Evolutionary conservation across 2,329 filamentous ascomycete species (phyloP).

Genomic region (Blumeria hordei): DNA sequence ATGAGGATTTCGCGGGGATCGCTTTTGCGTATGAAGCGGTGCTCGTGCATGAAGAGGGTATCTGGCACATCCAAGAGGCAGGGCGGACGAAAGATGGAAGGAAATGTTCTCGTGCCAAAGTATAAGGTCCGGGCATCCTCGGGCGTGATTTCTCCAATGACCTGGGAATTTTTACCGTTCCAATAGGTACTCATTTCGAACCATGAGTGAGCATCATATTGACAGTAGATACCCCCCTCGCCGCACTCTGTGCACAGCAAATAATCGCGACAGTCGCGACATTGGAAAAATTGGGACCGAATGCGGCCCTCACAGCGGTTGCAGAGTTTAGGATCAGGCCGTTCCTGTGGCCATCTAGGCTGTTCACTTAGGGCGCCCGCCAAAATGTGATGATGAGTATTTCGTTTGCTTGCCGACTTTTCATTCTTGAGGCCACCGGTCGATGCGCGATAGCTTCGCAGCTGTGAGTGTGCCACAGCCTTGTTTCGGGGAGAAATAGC

Average conservation of each 20-base stretch:
- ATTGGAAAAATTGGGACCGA: neutral
- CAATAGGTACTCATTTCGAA: neutral
- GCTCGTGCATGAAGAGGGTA: constrained; percentile 1
- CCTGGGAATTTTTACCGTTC: neutral
- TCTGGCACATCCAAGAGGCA: neutral
- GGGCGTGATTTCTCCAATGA: neutral
- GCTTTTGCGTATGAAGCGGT: constrained; percentile 12
- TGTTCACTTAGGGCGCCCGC: neutral
- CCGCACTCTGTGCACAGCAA: neutral
- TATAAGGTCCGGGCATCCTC: neutral
- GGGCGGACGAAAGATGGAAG: constrained; percentile 1
- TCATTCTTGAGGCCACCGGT: neutral
- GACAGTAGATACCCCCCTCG: neutral
- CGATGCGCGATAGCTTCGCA: neutral
- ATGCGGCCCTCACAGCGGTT: neutral
- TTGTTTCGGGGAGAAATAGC: neutral
- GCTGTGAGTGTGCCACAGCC: neutral
- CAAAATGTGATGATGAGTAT: neutral
- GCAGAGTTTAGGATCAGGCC: neutral
- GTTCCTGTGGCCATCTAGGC: neutral
- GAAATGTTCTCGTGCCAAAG: neutral
- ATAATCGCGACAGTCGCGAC: neutral
- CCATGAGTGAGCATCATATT: neutral
- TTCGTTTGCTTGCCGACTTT: neutral
- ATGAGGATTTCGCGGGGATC: constrained; percentile 17